Percentiles rank a stretch among this genome's conserved stretches.
These are phyloP conservation scores for Phallus indusiatus DNA, from an alignment of 768 basidiomycete species.

Conservation along the genomic window DNA sequence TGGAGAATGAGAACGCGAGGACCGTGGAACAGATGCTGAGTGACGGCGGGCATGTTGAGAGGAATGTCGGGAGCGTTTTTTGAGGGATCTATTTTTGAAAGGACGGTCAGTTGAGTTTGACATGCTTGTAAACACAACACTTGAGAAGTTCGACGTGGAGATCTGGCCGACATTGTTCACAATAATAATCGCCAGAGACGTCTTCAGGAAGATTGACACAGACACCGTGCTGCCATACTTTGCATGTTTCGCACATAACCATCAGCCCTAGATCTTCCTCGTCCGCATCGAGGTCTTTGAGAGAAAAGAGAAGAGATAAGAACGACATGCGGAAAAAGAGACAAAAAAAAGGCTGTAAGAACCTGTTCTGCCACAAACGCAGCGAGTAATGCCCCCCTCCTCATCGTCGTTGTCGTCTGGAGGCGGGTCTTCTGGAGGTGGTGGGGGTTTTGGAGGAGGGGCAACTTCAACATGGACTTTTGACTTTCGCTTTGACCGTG, in stretches of 20 bases:
- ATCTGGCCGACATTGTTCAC: constrained; percentile 87
- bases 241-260: constrained; percentile 95
- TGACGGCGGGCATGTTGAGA: constrained; percentile 42
- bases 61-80: constrained; percentile 53
- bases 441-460: constrained; percentile 18
- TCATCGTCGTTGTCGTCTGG: constrained; percentile 40
- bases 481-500: constrained; percentile 52
- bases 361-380: constrained; percentile 80
- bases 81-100: constrained; percentile 45
- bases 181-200: constrained; percentile 79
- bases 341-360: constrained; percentile 21
- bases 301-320: constrained; percentile 19
- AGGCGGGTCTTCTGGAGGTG: constrained; percentile 21
- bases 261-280: constrained; percentile 88
- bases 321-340: constrained; percentile 1
- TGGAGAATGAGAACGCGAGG: constrained; percentile 71
- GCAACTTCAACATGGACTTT: constrained; percentile 38
- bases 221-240: constrained; percentile 95
- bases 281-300: constrained; percentile 33
- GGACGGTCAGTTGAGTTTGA: constrained; percentile 10
- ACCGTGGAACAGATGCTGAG: constrained; percentile 38
- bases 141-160: constrained; percentile 73
- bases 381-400: constrained; percentile 60
- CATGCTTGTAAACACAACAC: constrained; percentile 40
- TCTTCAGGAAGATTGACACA: constrained; percentile 89